Evolutionary conservation across 2,329 filamentous ascomycete genomes (phyloP).

Genomic region (Dactylellina sp.): DNA sequence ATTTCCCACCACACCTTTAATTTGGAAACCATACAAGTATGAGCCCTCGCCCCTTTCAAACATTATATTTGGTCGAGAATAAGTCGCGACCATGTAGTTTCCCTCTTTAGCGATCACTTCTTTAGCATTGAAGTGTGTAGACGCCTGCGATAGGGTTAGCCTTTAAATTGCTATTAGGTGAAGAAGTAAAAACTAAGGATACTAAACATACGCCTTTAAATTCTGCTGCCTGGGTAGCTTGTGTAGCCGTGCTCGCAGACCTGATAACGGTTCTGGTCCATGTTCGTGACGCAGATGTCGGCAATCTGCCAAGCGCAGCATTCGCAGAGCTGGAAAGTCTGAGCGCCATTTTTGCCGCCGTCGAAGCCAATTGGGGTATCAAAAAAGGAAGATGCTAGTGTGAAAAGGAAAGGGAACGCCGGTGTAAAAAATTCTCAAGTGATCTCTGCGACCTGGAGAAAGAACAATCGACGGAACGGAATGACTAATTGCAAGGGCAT

Average conservation of each 20-base stretch:
- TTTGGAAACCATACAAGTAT: constrained; percentile 69
- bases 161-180: background rate
- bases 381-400: background rate
- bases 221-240: constrained; percentile 19
- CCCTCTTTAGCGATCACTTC: constrained; percentile 65
- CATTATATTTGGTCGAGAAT: constrained; percentile 87
- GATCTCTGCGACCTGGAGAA: constrained; percentile 45
- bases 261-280: constrained; percentile 30
- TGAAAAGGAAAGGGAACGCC: background rate
- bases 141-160: constrained; percentile 9
- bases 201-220: constrained; percentile 32
- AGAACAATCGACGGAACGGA: constrained; percentile 39
- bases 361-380: background rate
- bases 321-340: constrained; percentile 30
- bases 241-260: constrained; percentile 27
- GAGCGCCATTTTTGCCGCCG: constrained; percentile 24
- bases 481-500: constrained; percentile 49
- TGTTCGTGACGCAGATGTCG: constrained; percentile 17
- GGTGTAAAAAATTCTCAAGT: constrained; percentile 22
- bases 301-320: constrained; percentile 38
- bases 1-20: background rate
- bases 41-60: constrained; percentile 89
- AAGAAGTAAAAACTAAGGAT: background rate
- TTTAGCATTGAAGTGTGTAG: constrained; percentile 33
- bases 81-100: constrained; percentile 95